Evolutionary conservation across 2,329 filamentous ascomycete species (phyloP), one percentile per base, ranked within the genome.

Genomic region (Lojkania enalia): DNA sequence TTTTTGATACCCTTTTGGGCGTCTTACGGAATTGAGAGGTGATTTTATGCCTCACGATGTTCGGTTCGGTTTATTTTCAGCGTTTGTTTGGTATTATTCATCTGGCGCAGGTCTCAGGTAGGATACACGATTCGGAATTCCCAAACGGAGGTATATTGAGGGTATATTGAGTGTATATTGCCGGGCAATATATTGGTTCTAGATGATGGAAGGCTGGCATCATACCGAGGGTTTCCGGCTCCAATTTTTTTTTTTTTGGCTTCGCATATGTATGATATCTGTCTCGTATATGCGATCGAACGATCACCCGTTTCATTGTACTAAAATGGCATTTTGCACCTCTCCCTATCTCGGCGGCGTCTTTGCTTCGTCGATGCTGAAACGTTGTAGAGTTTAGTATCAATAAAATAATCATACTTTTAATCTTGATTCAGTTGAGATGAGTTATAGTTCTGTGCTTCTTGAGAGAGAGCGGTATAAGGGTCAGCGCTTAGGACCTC

Each of bases 1-100:
- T 49, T 37, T 45, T 49, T 20, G 46, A 49, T 44, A 45, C 35
- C 18, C 42, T 49, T 13, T 29, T 49, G 20, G 32, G 37, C 11
- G 42, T 49, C 3, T 25, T 49, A 9, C 13, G 37, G 37, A n/a
- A 35, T 30, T 46, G 33, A 19, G 9, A 16, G 9, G 19, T 16
- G 30, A 33, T 16, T 16, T n/a, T n/a, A 33, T 16, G 30, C 7
- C n/a, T 27, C 23, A 27, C 23, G 23, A 27, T 27, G n/a, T 27
- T 27, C 23, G 23, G 23, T 27, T 27, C 23, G 23, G 7, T 7
- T 27, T 7, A 27, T n/a, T 7, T 27, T 27, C 23, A 27, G 23
- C 23, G 23, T 27, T 27, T 16, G 30, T 33, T 11, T 16, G 16
- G 7, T 15, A 15, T 15, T 33, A n/a, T 7, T 11, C 30, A 16